phyloP scores from a whole-genome alignment of 176 grass and related monocot species.

The Eragrostis curvula region DNA sequence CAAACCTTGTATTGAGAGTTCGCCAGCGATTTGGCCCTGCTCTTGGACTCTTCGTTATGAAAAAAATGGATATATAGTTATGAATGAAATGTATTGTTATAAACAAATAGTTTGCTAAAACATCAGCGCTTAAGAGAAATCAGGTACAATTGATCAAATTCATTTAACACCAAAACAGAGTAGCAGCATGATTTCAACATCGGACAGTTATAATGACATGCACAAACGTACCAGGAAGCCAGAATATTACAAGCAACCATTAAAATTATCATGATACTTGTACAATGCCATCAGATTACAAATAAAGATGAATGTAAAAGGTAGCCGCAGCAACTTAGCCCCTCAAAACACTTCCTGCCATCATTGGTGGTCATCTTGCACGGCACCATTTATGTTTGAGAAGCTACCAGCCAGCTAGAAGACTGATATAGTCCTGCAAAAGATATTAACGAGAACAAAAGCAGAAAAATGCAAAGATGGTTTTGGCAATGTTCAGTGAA shows the following conservation, averaged over 20 bases:
- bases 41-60: too few relatives aligned
- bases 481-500: slow-evolving; percentile 27
- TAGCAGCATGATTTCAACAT: neutral
- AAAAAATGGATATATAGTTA: too few relatives aligned
- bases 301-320: slow-evolving; percentile 20
- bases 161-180: neutral
- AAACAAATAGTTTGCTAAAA: neutral
- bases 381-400: slow-evolving; percentile 3
- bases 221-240: neutral
- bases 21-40: too few relatives aligned
- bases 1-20: too few relatives aligned
- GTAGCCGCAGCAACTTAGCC: neutral
- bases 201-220: neutral
- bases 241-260: slow-evolving; percentile 25
- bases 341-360: neutral
- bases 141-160: too few relatives aligned
- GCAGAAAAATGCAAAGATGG: slow-evolving; percentile 13
- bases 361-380: slow-evolving; percentile 29
- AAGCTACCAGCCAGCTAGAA: slow-evolving; percentile 21
- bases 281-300: slow-evolving; percentile 11
- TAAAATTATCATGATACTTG: neutral
- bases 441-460: slow-evolving; percentile 32
- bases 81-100: too few relatives aligned
- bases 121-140: neutral
- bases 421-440: slow-evolving; percentile 47